Evolutionary conservation across 2,329 filamentous ascomycete genomes (phyloP).

Genomic region (Fusarium tricinctum): DNA sequence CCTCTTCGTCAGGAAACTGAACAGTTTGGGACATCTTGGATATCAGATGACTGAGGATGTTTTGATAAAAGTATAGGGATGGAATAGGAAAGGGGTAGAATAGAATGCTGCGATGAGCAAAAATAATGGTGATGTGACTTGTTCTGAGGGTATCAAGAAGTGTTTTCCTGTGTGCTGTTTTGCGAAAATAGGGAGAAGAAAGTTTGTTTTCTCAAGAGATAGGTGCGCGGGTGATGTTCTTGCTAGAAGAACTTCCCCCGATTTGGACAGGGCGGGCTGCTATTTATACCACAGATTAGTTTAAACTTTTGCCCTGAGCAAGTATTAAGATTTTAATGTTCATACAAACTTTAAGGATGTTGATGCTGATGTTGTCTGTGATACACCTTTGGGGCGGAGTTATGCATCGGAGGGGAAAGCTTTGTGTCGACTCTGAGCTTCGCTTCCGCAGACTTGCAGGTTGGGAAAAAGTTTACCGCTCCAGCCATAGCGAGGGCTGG

Average conservation of each 20-base stretch:
- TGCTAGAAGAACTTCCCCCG: not conserved
- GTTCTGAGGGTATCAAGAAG: not conserved
- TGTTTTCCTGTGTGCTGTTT: not conserved
- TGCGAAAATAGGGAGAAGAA: not conserved
- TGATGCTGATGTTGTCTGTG: not conserved
- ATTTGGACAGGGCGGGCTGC: not conserved
- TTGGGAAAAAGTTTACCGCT: not conserved
- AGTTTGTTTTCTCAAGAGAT: not conserved
- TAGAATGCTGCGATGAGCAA: not conserved
- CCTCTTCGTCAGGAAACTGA: not conserved
- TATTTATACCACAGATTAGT: not conserved
- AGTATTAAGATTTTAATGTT: not conserved
- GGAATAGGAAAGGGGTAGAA: not conserved
- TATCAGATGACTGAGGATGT: not conserved
- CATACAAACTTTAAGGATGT: slow-evolving; percentile 24
- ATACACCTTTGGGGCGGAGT: not conserved
- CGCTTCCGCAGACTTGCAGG: not conserved
- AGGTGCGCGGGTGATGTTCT: not conserved
- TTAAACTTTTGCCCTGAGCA: not conserved
- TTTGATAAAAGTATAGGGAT: not conserved
- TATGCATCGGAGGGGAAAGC: not conserved
- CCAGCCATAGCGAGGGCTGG: slow-evolving; percentile 9
- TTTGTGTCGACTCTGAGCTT: not conserved
- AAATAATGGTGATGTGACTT: not conserved
- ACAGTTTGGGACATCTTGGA: slow-evolving; percentile 9